Evolutionary conservation across 306 rosid genomes (phyloP).

Genomic region (Styphnolobium japonicum): DNA sequence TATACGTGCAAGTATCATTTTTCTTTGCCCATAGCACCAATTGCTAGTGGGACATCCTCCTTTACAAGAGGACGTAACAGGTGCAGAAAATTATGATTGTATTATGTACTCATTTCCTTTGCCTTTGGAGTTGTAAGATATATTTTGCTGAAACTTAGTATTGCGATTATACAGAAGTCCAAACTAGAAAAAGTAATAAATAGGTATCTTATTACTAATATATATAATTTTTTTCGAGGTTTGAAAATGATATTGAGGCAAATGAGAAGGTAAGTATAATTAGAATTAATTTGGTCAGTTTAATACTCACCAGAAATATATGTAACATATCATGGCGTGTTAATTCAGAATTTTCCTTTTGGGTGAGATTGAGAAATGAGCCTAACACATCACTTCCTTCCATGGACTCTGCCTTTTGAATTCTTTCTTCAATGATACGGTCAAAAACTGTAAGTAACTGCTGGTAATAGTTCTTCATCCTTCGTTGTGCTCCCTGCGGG

Average conservation of each 20-base stretch:
- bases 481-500: constrained; percentile 11
- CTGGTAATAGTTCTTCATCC: constrained; percentile 9
- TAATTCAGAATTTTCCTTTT: constrained; percentile 4
- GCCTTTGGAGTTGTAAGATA: too few relatives aligned
- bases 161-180: too few relatives aligned
- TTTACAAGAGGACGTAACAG: too few relatives aligned
- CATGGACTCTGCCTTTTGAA: not conserved
- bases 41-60: too few relatives aligned
- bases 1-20: too few relatives aligned
- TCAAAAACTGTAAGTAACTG: not conserved
- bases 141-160: too few relatives aligned
- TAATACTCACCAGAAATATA: constrained; percentile 16
- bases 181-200: too few relatives aligned
- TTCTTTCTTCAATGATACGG: constrained; percentile 8
- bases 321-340: constrained; percentile 11
- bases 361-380: not conserved
- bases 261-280: not conserved
- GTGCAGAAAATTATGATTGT: too few relatives aligned
- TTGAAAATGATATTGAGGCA: not conserved
- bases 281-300: not conserved
- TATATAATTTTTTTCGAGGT: too few relatives aligned
- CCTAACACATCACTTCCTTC: constrained; percentile 16
- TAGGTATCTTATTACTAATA: too few relatives aligned
- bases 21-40: too few relatives aligned
- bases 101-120: too few relatives aligned